Base-by-base conservation (phyloP, 106 monocot species). In the Platanthera guangdongensis region DNA sequence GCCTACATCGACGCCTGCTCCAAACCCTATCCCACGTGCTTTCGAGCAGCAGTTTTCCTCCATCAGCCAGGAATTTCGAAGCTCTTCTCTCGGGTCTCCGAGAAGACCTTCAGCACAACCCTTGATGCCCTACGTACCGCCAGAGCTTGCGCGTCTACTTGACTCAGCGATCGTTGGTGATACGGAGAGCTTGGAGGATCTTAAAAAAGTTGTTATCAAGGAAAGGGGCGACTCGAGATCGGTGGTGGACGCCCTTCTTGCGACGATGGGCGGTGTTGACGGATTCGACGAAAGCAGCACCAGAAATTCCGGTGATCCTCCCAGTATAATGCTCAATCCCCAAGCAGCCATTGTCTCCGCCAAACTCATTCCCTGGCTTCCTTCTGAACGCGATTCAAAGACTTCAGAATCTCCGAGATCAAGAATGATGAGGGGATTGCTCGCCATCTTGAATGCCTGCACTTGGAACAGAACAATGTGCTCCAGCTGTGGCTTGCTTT, bases 401-500 rank as follows among this genome's bases (percentile, higher is more conserved):
- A 74, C 51, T 21, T 79, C 82, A 77, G 89, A 85, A 82, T 90
- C 93, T 25, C 88, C 92, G 7, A 86, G 97, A 30, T 89, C 84
- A 15, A 89, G 97, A 62, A 94, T 94, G 86, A 85, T 84, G 13
- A 85, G 80, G 59, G 97, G 97, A 4, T 78, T 99, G 77, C 87
- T 92, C 7, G 74, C 52, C 9, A 86, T 91, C 12, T 57, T 99
- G 63, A 54, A 70, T 7, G 87, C 92, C 5, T 99, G 97, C 77
- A 92, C 94, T 0, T 71, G 94, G 15, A 99, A 99, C 76, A 84
- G 97, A 6, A 85, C 97, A 6, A 86, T 99, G 97, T 99, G 97
- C 82, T 86, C 94, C 1, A 57, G 78, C 9, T 84, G 87, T 1
- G 97, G 97, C 3, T 63, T 99, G 82, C 86, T 99, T 47, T 47